phyloP scores from a whole-genome alignment of 345 rosid species.

The Cardamine chenopodiifolia region DNA sequence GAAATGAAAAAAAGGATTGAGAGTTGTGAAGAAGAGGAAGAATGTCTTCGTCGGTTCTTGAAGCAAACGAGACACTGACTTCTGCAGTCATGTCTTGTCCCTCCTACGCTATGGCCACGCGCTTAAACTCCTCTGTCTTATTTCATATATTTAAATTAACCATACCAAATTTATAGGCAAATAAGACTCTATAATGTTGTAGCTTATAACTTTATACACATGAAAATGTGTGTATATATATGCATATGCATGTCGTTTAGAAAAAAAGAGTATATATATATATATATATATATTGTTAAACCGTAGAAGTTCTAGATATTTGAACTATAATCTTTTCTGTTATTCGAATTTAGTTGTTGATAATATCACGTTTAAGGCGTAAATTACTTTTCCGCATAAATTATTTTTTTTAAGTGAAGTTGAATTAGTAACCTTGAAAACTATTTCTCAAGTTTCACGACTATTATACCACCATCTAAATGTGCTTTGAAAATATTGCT shows the following conservation, averaged over 20 bases:
- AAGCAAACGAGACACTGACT: slow-evolving; percentile 35
- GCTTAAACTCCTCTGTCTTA: not conserved
- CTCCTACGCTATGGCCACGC: slow-evolving; percentile 24
- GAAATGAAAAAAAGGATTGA: slow-evolving; percentile 1
- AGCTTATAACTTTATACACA: slow-evolving; percentile 3
- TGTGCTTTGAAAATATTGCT: not conserved
- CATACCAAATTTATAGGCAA: not conserved
- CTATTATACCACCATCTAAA: no score
- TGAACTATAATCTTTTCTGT: no score
- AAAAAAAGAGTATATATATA: no score
- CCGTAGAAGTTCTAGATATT: no score
- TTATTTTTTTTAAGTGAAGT: no score
- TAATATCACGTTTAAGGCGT: no score
- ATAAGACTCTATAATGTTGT: slow-evolving; percentile 9
- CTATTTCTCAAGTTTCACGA: no score
- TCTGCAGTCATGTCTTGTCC: slow-evolving; percentile 42
- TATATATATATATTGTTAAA: no score
- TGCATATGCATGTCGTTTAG: no score
- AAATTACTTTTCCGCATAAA: no score
- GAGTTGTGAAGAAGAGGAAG: slow-evolving; percentile 16
- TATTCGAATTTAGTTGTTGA: no score
- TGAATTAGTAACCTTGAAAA: no score
- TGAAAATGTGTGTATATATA: slow-evolving; percentile 13
- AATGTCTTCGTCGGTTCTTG: slow-evolving; percentile 41
- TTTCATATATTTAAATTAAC: not conserved